These are phyloP conservation scores for Suillus subalutaceus DNA, from an alignment of 768 basidiomycete genomes.

Conservation along the genomic window DNA sequence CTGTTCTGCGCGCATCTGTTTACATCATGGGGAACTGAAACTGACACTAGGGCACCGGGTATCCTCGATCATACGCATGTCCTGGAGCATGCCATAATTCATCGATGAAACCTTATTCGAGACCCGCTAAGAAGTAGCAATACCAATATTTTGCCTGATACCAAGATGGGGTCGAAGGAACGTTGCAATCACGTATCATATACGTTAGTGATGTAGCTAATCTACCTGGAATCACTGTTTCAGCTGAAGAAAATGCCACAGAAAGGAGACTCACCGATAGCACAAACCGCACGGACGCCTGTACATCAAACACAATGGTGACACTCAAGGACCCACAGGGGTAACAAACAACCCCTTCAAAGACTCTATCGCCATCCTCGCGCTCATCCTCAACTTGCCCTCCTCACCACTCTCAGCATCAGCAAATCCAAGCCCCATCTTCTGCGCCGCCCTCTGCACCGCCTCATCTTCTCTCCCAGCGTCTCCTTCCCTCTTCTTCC, in stretches of 20 bases:
- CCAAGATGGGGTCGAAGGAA: too few species aligned
- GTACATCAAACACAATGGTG: neutral
- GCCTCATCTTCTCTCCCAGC: slow-evolving; percentile 49
- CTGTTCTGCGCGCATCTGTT: neutral
- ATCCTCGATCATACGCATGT: neutral
- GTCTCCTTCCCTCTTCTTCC: slow-evolving; percentile 54
- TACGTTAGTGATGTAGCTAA: neutral
- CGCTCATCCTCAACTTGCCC: slow-evolving; percentile 27
- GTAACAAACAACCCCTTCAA: slow-evolving; percentile 22
- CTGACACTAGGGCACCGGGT: neutral
- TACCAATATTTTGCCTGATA: too few species aligned
- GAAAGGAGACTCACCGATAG: neutral
- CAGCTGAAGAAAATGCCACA: neutral
- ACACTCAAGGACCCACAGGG: neutral
- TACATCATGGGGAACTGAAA: neutral
- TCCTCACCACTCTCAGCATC: slow-evolving; percentile 19
- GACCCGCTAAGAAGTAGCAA: neutral
- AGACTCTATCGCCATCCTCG: slow-evolving; percentile 29
- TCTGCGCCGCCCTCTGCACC: slow-evolving; percentile 44
- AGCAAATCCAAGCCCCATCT: slow-evolving; percentile 44
- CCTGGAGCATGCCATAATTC: too few species aligned
- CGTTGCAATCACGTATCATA: neutral
- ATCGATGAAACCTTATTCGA: neutral
- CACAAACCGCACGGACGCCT: neutral
- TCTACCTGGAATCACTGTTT: neutral